Base-by-base conservation (phyloP, 768 basidiomycete genomes). In the Punctularia strigosozonata region DNA sequence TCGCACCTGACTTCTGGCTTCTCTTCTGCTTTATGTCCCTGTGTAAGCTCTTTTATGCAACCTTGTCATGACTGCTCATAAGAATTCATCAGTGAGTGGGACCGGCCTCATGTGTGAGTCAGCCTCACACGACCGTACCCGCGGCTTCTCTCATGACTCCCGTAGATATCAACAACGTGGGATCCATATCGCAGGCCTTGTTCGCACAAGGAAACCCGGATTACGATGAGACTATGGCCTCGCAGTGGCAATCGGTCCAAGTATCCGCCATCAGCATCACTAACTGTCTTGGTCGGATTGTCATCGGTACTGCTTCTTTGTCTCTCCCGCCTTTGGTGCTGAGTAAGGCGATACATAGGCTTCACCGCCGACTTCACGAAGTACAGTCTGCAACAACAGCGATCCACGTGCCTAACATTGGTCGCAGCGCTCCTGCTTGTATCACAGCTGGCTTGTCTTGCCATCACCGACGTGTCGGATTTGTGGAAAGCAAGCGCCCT, bases 141-240 rank as follows among this genome's bases (percentile, higher is more conserved):
- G 22, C 22, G 15, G 13, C 15, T 13, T 42, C 21, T 26, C 3
- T 3, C 20, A 40, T 23, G 17, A 13, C 25, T 25, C 15, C 15
- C 23, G 19, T 40, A 82, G 80, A 78, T 50, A 89, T 90, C 58
- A 89, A 88, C 54, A 89, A 90, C 45, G 84, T 80, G n/a, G 84
- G 87, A 13, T 72, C 78, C 2, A 80, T 86, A 43, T 68, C 86
- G 0, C 75, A 83, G 50, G 79, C 66, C 0, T 61, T 83, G 21
- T 80, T 75, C 46, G 71, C 76, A 3, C 64, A 77, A 39, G 70
- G 69, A 5, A 68, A 77, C 33, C 58, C 70, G 0, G 50, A 64
- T 2, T 89, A 83, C 50, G 76, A 88, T 47, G 73, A 75, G n/a
- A 52, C 69, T 0, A 70, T 72, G 44, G 77, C 84, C 0, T 67